Conservation (phyloP, 1,284 basidiomycete genomes). For the Papiliotrema fonsecae region DNA sequence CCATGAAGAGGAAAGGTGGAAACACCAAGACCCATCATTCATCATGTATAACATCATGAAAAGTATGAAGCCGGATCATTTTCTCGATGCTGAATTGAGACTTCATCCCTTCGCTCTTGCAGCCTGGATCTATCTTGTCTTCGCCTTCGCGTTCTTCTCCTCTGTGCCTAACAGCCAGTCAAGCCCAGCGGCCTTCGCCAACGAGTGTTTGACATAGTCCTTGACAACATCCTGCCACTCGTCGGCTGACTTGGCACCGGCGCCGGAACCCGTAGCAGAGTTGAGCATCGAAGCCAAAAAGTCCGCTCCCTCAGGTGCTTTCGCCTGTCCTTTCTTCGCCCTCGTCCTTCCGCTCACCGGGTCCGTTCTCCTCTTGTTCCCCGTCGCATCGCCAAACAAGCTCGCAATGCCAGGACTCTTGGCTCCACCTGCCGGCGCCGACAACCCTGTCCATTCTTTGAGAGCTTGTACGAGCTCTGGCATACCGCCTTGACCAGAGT, state of each 20-base stretch:
- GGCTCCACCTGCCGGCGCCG: neutral
- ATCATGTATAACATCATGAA: no score
- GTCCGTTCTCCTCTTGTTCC: neutral
- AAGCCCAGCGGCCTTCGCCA: constrained; percentile 31
- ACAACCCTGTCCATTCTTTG: constrained; percentile 33
- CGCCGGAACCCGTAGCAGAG: neutral
- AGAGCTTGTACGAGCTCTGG: constrained; percentile 33
- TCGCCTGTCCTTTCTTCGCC: neutral
- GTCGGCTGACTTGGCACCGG: neutral
- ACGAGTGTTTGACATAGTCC: constrained; percentile 33
- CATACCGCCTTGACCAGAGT: constrained; percentile 38
- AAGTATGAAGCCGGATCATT: no score
- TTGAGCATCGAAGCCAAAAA: neutral
- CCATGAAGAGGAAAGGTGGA: no score
- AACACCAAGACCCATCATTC: no score
- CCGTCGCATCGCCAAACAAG: neutral
- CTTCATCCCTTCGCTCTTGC: no score
- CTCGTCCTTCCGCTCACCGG: constrained; percentile 1
- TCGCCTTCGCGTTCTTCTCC: constrained; percentile 8
- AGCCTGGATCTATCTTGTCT: neutral
- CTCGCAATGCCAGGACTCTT: neutral
- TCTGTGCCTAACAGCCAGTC: constrained; percentile 32
- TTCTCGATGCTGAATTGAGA: no score
- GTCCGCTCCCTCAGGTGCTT: neutral
- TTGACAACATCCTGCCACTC: constrained; percentile 28